phyloP scores from a whole-genome alignment of 192 early-diverging fungal species.

The Podila epicladia region DNA sequence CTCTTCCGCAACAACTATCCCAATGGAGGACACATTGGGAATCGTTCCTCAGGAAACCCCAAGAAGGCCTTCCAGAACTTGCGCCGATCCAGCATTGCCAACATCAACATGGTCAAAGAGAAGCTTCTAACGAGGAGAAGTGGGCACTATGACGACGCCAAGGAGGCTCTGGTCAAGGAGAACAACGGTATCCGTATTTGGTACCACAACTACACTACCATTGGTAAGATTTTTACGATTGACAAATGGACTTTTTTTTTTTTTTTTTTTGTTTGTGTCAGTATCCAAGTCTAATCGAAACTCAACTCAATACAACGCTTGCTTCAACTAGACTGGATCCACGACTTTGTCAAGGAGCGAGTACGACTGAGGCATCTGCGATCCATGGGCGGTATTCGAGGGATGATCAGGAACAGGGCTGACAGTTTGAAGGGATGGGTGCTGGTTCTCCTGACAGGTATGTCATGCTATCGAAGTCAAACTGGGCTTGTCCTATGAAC shows the following conservation, averaged over 20 bases:
- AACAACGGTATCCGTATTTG: conserved; percentile 66
- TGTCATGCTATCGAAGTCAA: neutral
- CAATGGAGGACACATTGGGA: neutral
- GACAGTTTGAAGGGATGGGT: conserved; percentile 91
- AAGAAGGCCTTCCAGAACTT: conserved; percentile 23
- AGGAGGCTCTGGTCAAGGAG: conserved; percentile 60
- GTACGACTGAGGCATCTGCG: conserved; percentile 69
- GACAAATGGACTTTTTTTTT: neutral
- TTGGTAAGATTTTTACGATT: conserved; percentile 46
- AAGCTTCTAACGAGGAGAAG: conserved; percentile 41
- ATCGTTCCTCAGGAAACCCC: neutral
- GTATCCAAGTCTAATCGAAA: neutral
- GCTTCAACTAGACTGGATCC: conserved; percentile 81
- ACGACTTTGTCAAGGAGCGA: conserved; percentile 88
- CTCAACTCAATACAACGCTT: neutral
- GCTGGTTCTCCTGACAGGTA: conserved; percentile 73
- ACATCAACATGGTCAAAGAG: conserved; percentile 40
- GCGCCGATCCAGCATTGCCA: conserved; percentile 38
- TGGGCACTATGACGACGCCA: conserved; percentile 59
- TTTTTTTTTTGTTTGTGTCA: neutral
- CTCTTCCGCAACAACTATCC: conserved; percentile 21
- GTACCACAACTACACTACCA: conserved; percentile 67
- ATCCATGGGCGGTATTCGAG: conserved; percentile 63
- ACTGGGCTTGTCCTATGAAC: neutral
- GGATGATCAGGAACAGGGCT: conserved; percentile 65